phyloP scores from a whole-genome alignment of 116 monocot species.

The Zostera marina region DNA sequence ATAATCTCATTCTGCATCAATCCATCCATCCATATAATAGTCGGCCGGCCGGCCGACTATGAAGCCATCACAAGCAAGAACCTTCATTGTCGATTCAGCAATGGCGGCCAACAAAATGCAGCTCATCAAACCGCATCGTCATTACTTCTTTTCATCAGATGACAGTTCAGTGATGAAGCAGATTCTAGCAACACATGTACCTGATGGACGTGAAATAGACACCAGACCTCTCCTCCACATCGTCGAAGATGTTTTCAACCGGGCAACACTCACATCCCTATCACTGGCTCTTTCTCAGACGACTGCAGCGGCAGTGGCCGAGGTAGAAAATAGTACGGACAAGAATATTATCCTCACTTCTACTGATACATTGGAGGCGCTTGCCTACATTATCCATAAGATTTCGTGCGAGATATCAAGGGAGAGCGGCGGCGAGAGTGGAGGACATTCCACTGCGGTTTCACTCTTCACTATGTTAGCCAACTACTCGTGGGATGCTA shows the following conservation, averaged over 20 bases:
- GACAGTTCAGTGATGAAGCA: slow-evolving; percentile 53
- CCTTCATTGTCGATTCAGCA: neutral
- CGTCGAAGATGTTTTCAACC: slow-evolving; percentile 39
- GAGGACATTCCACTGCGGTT: slow-evolving; percentile 40
- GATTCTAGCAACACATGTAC: slow-evolving; percentile 45
- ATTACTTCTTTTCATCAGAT: slow-evolving; percentile 54
- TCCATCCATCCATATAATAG: too few relatives aligned
- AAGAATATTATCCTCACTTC: slow-evolving; percentile 4
- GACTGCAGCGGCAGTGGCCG: slow-evolving; percentile 6
- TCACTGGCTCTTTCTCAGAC: neutral
- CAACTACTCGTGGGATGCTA: slow-evolving; percentile 63
- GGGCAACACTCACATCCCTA: slow-evolving; percentile 33
- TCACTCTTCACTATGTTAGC: slow-evolving; percentile 30
- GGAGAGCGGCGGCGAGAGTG: slow-evolving; percentile 40
- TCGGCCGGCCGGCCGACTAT: too few relatives aligned
- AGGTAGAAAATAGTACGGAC: slow-evolving; percentile 23
- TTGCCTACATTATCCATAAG: slow-evolving; percentile 35
- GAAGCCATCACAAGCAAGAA: too few relatives aligned
- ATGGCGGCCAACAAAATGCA: slow-evolving; percentile 26
- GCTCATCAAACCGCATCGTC: slow-evolving; percentile 41
- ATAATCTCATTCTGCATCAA: too few relatives aligned
- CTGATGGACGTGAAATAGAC: slow-evolving; percentile 49
- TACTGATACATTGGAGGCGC: slow-evolving; percentile 29
- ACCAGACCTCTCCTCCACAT: slow-evolving; percentile 29
- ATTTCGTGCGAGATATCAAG: slow-evolving; percentile 38